These are phyloP conservation scores for Myxozyma monticola DNA, from an alignment of 805 yeast genomes.

Conservation along the genomic window DNA sequence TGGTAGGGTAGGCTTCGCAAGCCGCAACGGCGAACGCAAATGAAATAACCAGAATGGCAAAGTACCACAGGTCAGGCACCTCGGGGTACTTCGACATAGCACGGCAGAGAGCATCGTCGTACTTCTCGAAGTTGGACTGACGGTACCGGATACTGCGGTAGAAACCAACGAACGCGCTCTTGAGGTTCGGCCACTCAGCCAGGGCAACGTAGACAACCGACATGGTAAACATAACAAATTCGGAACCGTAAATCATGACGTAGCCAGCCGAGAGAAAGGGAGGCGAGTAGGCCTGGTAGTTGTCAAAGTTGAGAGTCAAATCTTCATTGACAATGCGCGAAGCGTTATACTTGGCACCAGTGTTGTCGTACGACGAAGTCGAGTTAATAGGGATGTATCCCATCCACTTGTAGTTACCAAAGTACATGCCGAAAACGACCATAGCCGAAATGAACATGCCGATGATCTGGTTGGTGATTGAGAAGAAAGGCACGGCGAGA, in stretches of 20 bases:
- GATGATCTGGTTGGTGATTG: constrained; percentile 38
- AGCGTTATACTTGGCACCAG: constrained; percentile 47
- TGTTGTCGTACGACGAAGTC: constrained; percentile 38
- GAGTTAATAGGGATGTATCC: constrained; percentile 54
- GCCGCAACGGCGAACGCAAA: constrained; percentile 48
- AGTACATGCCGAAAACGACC: constrained; percentile 41
- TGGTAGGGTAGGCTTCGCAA: constrained; percentile 45
- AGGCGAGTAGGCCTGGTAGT: constrained; percentile 61
- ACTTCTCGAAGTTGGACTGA: constrained; percentile 7
- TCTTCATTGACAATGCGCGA: constrained; percentile 49
- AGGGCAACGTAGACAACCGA: constrained; percentile 15
- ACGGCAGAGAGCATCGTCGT: constrained; percentile 38
- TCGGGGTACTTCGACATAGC: constrained; percentile 59
- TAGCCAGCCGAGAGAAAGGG: constrained; percentile 49
- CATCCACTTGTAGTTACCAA: constrained; percentile 52
- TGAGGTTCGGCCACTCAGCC: constrained; percentile 16
- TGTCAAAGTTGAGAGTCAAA: constrained; percentile 46
- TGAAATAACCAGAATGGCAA: constrained; percentile 46
- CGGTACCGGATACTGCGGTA: constrained; percentile 34
- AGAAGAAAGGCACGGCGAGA: constrained; percentile 49
- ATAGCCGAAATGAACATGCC: constrained; percentile 42
- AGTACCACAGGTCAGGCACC: constrained; percentile 67
- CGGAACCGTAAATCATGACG: constrained; percentile 24
- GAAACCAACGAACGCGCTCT: constrained; percentile 6
- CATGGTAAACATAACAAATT: constrained; percentile 27